phyloP scores from a whole-genome alignment of 768 basidiomycete genomes.

The Dentipellis fragilis region DNA sequence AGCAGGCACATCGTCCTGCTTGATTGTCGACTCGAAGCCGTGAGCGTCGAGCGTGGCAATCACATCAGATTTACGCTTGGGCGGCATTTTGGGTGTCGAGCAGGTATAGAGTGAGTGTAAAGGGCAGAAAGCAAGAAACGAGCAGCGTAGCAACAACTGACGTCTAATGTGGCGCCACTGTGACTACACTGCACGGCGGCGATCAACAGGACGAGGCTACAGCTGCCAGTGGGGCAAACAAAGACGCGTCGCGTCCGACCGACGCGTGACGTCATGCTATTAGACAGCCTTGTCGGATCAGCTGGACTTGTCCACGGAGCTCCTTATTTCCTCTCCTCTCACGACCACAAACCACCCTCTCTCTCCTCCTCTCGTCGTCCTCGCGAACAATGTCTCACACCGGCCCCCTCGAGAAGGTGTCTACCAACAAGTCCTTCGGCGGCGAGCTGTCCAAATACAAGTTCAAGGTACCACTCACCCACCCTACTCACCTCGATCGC shows the following conservation, averaged over 20 bases:
- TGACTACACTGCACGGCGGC: no score
- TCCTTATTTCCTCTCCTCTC: neutral
- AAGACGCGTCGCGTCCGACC: neutral
- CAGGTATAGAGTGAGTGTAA: no score
- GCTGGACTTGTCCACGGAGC: neutral
- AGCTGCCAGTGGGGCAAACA: neutral
- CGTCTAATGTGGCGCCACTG: no score
- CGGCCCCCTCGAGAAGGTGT: conserved; percentile 50
- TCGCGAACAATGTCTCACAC: conserved; percentile 12
- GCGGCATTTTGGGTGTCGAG: conserved; percentile 18
- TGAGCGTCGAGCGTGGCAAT: conserved; percentile 14
- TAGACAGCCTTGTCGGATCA: neutral
- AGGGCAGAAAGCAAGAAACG: no score
- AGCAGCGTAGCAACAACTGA: no score
- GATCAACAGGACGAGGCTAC: neutral
- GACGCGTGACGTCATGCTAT: conserved; percentile 2
- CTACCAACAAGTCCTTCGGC: conserved; percentile 69
- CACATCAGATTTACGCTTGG: conserved; percentile 34
- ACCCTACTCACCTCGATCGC: neutral
- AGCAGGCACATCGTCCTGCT: conserved; percentile 14
- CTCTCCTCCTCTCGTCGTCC: neutral
- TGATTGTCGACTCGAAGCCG: conserved; percentile 9
- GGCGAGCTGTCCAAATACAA: conserved; percentile 83
- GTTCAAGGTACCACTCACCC: conserved; percentile 42
- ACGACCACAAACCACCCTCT: neutral